Base-by-base conservation (phyloP, 352 stramenopile genomes). In the Pythium folliculosum region DNA sequence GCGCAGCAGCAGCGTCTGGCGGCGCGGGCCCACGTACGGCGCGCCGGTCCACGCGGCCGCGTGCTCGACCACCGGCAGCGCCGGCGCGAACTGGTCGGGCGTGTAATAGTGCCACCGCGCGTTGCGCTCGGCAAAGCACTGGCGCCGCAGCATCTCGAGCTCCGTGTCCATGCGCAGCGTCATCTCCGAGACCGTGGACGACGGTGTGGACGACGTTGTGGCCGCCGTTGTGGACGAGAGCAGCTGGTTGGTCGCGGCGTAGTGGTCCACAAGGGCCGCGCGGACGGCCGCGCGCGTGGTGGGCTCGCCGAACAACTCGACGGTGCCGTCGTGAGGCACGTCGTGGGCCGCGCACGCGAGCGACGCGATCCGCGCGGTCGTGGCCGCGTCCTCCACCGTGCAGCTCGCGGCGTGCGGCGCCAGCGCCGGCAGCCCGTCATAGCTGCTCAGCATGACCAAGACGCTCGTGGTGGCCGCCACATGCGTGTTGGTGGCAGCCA, bases 91-190 rank as follows among this genome's bases (percentile, higher is more conserved):
- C 12, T 56, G 43, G 22, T 88, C 84, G 37, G 86, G 84, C 43
- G 75, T 85, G n/a, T 66, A 44, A 69, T 74, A 73, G 22, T 67
- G 56, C 83, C 84, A 92, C 60, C 78, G 78, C 43, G 82, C 79
- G 37, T 94, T 94, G 65, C 86, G 86, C 48, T 85, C 75, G 14
- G 81, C 80, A 66, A 94, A 94, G 80, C 86, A 94, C 53, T 80
- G 75, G 37, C 77, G 81, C 3, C 86, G 81, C 62, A 90, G 64
- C 45, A 92, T 67, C 72, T 94, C 86, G 35, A 94, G 69, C 67
- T 92, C 82, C 52, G 78, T 89, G 76, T 94, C 86, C 37, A 90
- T 80, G 56, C 84, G 83, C 60, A 94, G 76, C 65, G 81, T 90
- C 78, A 88, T 85, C 70, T 94, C 85, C 44, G 63, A 77, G 25